A percentile compares a stretch with the other conserved stretches of the same genome.
Conservation (phyloP, 306 rosid species). For the Pterocarpus santalinus region DNA sequence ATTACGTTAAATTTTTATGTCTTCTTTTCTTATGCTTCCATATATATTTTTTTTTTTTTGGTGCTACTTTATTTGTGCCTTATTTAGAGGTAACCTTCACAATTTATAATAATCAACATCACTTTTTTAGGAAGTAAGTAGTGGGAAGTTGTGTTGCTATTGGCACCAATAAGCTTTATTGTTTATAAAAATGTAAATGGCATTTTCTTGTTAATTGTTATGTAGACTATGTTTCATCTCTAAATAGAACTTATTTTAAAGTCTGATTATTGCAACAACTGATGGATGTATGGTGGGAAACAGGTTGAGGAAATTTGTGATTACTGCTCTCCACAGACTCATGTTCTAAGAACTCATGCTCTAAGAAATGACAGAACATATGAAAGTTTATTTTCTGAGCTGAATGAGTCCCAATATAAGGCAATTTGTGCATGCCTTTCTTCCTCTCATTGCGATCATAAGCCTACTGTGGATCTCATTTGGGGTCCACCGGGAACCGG, state of each 20-base stretch:
- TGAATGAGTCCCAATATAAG: slow-evolving; percentile 70
- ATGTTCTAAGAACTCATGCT: not conserved
- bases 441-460: slow-evolving; percentile 45
- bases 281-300: slow-evolving; percentile 31
- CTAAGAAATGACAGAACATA: slow-evolving; percentile 5
- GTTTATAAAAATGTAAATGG: slow-evolving; percentile 14
- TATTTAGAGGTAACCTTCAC: no score
- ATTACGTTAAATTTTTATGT: no score
- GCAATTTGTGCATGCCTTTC: slow-evolving; percentile 64
- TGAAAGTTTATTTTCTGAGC: slow-evolving; percentile 35
- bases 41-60: no score
- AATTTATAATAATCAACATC: no score
- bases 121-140: not conserved
- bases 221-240: not conserved
- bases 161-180: not conserved
- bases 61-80: no score
- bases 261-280: not conserved
- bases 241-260: not conserved
- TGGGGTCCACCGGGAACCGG: slow-evolving; percentile 97
- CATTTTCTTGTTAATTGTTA: slow-evolving; percentile 29
- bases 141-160: not conserved
- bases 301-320: slow-evolving; percentile 57
- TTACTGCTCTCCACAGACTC: slow-evolving; percentile 14
- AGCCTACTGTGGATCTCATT: slow-evolving; percentile 63
- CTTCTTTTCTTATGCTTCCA: no score